Conservation (phyloP, 1,284 basidiomycete genomes). For the Jaminaea rosea region DNA sequence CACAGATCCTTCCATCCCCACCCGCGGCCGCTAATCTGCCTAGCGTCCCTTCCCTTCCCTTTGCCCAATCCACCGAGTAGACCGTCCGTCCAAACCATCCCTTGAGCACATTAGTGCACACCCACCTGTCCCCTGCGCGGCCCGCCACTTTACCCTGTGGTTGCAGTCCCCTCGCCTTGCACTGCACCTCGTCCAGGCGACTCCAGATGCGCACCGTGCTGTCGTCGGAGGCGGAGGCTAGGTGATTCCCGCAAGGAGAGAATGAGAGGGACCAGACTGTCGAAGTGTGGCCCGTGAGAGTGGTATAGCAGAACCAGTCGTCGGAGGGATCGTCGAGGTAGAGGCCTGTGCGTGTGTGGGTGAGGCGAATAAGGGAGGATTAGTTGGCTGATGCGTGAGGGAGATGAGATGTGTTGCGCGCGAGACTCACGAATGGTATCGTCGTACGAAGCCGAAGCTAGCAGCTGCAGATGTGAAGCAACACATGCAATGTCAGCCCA, state of each 20-base stretch:
- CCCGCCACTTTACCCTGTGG: slow-evolving; percentile 33
- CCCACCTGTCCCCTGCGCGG: slow-evolving; percentile 47
- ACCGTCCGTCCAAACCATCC: slow-evolving; percentile 61
- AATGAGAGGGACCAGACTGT: slow-evolving; percentile 85
- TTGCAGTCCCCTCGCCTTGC: slow-evolving; percentile 30
- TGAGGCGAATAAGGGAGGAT: too few species aligned
- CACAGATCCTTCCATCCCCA: slow-evolving; percentile 64
- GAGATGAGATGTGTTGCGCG: too few species aligned
- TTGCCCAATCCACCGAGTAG: slow-evolving; percentile 68
- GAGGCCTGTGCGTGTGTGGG: too few species aligned
- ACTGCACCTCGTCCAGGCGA: slow-evolving; percentile 35
- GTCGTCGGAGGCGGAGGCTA: slow-evolving; percentile 74
- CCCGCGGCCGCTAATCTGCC: slow-evolving; percentile 69
- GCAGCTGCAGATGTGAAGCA: slow-evolving; percentile 58
- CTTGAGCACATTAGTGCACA: slow-evolving; percentile 37
- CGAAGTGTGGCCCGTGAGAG: slow-evolving; percentile 63
- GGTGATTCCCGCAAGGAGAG: slow-evolving; percentile 68
- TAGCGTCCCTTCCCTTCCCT: slow-evolving; percentile 46
- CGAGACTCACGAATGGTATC: slow-evolving; percentile 94
- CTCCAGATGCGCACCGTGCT: slow-evolving; percentile 57
- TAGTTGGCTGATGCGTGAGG: too few species aligned
- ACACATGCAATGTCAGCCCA: neutral
- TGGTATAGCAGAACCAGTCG: slow-evolving; percentile 84
- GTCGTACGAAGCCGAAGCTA: slow-evolving; percentile 94
- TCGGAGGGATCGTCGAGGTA: slow-evolving; percentile 88